These are phyloP conservation scores for Fusarium buharicum DNA, from an alignment of 2,329 filamentous ascomycete species.

Conservation along the genomic window DNA sequence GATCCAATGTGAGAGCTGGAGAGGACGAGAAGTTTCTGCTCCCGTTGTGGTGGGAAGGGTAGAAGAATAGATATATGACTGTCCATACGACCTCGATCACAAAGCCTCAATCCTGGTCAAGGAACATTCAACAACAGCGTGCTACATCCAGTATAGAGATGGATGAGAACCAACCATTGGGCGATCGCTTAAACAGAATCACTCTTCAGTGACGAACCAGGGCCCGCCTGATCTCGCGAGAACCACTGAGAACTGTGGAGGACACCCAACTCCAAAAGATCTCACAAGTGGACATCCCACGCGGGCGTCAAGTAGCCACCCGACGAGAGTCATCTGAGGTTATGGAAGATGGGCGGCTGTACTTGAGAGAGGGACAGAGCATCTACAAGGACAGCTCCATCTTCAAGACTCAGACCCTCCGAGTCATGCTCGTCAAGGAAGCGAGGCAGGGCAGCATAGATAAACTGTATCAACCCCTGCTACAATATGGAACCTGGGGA, in stretches of 20 bases:
- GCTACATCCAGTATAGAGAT: not conserved
- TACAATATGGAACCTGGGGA: not conserved
- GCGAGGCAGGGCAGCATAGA: not conserved
- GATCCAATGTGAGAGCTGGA: conserved; percentile 2
- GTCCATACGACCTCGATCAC: too few species aligned
- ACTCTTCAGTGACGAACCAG: conserved; percentile 1
- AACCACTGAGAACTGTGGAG: not conserved
- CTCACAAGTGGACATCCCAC: conserved; percentile 27
- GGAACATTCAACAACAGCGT: too few species aligned
- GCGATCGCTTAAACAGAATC: conserved; percentile 21
- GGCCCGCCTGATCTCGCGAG: conserved; percentile 13
- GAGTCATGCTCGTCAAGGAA: conserved; percentile 30
- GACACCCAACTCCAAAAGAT: not conserved
- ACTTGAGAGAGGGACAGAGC: too few species aligned
- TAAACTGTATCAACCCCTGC: conserved; percentile 4
- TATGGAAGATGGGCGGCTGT: not conserved
- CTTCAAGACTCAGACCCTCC: not conserved
- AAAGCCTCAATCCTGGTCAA: not conserved
- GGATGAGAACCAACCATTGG: conserved; percentile 4
- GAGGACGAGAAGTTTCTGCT: not conserved
- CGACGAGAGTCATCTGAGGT: not conserved
- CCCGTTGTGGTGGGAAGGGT: too few species aligned
- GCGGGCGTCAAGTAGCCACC: conserved; percentile 3
- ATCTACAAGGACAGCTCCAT: too few species aligned
- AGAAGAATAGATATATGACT: too few species aligned